Percentiles rank a stretch among this genome's conserved stretches.
Evolutionary conservation across 257 asterid species (phyloP).

Genomic region (Verbascum thapsus): DNA sequence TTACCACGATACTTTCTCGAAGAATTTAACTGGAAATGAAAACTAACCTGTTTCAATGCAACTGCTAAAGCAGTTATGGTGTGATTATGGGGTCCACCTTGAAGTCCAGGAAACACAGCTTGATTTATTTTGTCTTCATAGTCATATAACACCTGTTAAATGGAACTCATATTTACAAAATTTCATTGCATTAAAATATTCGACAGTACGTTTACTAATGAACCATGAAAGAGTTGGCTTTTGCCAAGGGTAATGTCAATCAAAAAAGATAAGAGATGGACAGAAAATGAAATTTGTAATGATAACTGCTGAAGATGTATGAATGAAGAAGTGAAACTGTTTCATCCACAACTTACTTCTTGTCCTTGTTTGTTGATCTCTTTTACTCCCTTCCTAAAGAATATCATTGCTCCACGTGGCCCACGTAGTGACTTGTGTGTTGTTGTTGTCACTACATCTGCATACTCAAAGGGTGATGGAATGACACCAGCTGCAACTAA

Average conservation of each 20-base stretch:
- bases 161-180: constrained; percentile 13
- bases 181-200: constrained; percentile 6
- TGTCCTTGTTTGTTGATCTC: constrained; percentile 87
- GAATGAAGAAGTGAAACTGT: neutral
- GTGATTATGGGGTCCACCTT: constrained; percentile 99
- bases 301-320: constrained; percentile 1
- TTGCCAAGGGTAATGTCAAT: constrained; percentile 6
- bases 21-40: neutral
- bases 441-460: constrained; percentile 95
- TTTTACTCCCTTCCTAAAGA: constrained; percentile 87
- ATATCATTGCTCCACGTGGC: constrained; percentile 99
- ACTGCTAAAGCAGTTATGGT: constrained; percentile 96
- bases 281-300: neutral
- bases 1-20: neutral
- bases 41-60: constrained; percentile 79
- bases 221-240: neutral
- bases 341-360: constrained; percentile 61
- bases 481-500: constrained; percentile 98
- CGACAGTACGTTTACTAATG: neutral
- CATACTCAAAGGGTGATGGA: constrained; percentile 94
- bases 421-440: constrained; percentile 97
- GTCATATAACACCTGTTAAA: constrained; percentile 77
- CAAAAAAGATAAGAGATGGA: neutral
- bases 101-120: constrained; percentile 99
- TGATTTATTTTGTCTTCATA: constrained; percentile 91